Percentiles rank a stretch among this genome's conserved stretches.
Conservation (phyloP, 140 eudicot genomes). For the Senecio squalidus region DNA sequence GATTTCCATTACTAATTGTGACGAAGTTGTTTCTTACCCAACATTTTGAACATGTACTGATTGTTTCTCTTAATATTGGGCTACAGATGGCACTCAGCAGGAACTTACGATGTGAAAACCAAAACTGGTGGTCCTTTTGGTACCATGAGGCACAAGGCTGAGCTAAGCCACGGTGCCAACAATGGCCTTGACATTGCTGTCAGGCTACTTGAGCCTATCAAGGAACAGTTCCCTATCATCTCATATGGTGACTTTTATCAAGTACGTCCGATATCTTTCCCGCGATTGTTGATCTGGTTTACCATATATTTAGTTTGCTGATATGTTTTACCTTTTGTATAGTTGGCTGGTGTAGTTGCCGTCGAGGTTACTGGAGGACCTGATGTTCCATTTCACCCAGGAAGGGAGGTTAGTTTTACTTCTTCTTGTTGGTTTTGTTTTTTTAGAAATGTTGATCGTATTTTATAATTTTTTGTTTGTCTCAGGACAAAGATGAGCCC, state of each 20-base stretch:
- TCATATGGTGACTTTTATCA: constrained; percentile 80
- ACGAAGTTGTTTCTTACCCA: no score
- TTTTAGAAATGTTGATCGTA: not conserved
- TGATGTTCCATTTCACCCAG: constrained; percentile 73
- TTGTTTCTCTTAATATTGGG: not conserved
- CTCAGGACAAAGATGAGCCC: constrained; percentile 72
- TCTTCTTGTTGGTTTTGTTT: not conserved
- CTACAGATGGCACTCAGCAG: constrained; percentile 89
- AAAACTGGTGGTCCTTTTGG: constrained; percentile 92
- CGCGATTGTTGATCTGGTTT: not conserved
- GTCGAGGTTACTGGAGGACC: constrained; percentile 82
- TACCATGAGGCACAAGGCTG: constrained; percentile 53
- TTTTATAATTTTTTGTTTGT: not conserved
- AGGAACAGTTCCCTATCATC: constrained; percentile 62
- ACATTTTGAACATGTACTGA: not conserved
- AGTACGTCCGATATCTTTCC: constrained; percentile 23
- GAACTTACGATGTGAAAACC: constrained; percentile 63
- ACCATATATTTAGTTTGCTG: not conserved
- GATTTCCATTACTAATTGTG: no score
- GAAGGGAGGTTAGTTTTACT: constrained; percentile 51
- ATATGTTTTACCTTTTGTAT: not conserved
- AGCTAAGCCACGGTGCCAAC: constrained; percentile 67
- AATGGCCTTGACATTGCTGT: constrained; percentile 84
- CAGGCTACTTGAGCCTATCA: constrained; percentile 70
- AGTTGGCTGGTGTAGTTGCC: constrained; percentile 83